Conservation (phyloP, 176 grass and related monocot species). For the Aegilops umbellulata region DNA sequence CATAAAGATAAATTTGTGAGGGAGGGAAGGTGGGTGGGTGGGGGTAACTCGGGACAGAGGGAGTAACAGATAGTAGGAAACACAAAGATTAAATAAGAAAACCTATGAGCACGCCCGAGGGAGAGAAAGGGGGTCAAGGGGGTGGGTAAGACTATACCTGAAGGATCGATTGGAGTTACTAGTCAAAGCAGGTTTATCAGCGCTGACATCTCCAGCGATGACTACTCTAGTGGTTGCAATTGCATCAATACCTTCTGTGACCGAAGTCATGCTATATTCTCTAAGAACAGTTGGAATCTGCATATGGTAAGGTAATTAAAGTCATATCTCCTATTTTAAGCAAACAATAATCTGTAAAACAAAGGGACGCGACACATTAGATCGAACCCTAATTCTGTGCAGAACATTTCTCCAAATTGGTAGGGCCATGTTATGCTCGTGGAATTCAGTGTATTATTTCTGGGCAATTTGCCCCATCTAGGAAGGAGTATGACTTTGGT, state of each 20-base stretch:
- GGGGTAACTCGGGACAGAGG: too few species aligned
- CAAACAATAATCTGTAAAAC: neutral
- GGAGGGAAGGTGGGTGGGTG: too few species aligned
- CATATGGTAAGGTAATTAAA: neutral
- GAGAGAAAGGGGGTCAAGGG: neutral
- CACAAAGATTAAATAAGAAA: too few species aligned
- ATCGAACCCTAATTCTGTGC: neutral
- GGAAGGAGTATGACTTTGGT: neutral
- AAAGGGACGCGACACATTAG: neutral
- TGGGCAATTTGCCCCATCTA: neutral
- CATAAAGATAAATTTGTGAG: neutral
- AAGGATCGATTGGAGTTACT: conserved; percentile 51
- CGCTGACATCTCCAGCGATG: conserved; percentile 43
- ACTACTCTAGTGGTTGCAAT: conserved; percentile 88
- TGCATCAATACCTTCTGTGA: conserved; percentile 96
- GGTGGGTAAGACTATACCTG: conserved; percentile 43
- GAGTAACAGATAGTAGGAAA: too few species aligned
- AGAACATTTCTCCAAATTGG: neutral
- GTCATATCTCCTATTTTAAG: neutral
- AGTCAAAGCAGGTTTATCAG: conserved; percentile 39
- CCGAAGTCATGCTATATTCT: conserved; percentile 83
- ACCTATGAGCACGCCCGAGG: neutral
- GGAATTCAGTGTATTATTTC: neutral
- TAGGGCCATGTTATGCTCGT: neutral
- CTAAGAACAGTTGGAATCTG: conserved; percentile 72